These are phyloP conservation scores for Stentor coeruleus DNA, from an alignment of 73 alveolate species.

Conservation along the genomic window DNA sequence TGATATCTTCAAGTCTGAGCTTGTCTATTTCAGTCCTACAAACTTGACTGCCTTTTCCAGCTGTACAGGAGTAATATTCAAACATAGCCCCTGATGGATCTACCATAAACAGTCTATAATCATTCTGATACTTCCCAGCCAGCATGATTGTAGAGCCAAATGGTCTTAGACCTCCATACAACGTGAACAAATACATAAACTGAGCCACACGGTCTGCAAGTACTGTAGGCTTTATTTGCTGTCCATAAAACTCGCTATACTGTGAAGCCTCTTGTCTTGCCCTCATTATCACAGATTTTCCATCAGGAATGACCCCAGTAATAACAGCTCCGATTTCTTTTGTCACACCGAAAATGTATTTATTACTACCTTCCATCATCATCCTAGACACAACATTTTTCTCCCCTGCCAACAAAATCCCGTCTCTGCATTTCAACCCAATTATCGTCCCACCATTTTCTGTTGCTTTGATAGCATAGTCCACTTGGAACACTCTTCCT, in stretches of 20 bases:
- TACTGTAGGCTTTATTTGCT: conserved; percentile 67
- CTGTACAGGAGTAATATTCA: conserved; percentile 86
- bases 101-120: conserved; percentile 69
- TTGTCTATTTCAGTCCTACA: conserved; percentile 91
- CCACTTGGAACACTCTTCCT: conserved; percentile 87
- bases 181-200: conserved; percentile 77
- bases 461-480: conserved; percentile 89
- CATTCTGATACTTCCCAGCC: conserved; percentile 66
- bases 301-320: conserved; percentile 93
- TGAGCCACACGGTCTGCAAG: conserved; percentile 87
- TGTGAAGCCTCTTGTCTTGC: conserved; percentile 82
- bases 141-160: conserved; percentile 80
- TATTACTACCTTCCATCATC: conserved; percentile 84
- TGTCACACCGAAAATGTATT: conserved; percentile 70
- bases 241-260: conserved; percentile 74
- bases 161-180: conserved; percentile 84
- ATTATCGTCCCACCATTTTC: conserved; percentile 82
- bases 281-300: conserved; percentile 70
- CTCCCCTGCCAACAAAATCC: conserved; percentile 86
- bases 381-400: conserved; percentile 70
- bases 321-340: conserved; percentile 65
- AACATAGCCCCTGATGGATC: conserved; percentile 86
- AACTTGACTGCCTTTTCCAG: conserved; percentile 90
- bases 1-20: conserved; percentile 68
- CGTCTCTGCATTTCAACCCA: conserved; percentile 88